Conservation (phyloP, 140 eudicot species). For the Cichorium intybus region DNA sequence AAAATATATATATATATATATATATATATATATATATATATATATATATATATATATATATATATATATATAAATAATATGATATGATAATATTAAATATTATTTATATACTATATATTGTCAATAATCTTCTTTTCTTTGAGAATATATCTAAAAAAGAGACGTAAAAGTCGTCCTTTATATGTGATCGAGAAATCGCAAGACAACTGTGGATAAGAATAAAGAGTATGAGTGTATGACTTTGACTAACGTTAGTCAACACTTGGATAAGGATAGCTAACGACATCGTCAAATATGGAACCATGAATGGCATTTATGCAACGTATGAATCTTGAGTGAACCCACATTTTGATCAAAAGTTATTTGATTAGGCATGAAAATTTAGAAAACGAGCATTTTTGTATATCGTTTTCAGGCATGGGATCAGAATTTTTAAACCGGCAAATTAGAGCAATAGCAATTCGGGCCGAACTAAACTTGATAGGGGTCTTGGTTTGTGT, state of each 20-base stretch:
- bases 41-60: too few relatives aligned
- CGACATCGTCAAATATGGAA: neutral
- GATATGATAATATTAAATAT: too few relatives aligned
- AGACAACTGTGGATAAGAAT: neutral
- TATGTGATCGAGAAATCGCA: neutral
- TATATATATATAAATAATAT: too few relatives aligned
- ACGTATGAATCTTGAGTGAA: neutral
- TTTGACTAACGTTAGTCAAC: neutral
- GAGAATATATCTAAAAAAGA: too few relatives aligned
- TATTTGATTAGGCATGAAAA: constrained; percentile 1
- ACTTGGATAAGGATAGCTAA: neutral
- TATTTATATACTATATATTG: too few relatives aligned
- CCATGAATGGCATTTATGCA: neutral
- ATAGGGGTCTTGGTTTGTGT: neutral
- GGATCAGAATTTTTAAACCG: neutral
- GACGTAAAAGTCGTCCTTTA: neutral
- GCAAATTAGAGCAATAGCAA: neutral
- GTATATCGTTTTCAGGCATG: neutral
- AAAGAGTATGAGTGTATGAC: neutral
- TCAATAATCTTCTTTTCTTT: too few relatives aligned
- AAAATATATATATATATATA: too few relatives aligned
- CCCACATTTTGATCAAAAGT: neutral
- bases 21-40: too few relatives aligned
- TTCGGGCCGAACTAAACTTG: neutral
- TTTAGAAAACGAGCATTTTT: neutral